Evolutionary conservation across 108 stramenopile species (phyloP).

Genomic region (Pseudonitzschia delicatissima): DNA sequence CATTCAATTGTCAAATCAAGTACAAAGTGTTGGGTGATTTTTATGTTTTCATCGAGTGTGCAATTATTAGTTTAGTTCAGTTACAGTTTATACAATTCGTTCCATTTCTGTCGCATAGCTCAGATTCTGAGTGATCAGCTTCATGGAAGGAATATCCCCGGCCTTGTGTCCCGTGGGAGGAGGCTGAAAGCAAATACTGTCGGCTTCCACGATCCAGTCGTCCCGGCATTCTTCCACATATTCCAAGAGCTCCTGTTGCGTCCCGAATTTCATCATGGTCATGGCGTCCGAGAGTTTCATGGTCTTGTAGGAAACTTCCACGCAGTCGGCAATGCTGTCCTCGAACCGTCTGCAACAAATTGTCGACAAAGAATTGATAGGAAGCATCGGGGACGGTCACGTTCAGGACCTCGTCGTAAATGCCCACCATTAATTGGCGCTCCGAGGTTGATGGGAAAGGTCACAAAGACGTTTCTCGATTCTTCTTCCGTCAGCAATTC

Average conservation of each 20-base stretch:
- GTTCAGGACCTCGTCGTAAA: slow-evolving; percentile 77
- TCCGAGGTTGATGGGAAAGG: slow-evolving; percentile 83
- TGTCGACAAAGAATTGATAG: slow-evolving; percentile 77
- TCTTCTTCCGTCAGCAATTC: slow-evolving; percentile 79
- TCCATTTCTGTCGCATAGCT: slow-evolving; percentile 92
- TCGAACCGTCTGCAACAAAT: slow-evolving; percentile 74
- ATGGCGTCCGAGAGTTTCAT: slow-evolving; percentile 70
- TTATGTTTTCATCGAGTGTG: too few relatives aligned
- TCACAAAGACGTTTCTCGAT: slow-evolving; percentile 52
- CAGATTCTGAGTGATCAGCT: slow-evolving; percentile 78
- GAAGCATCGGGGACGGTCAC: slow-evolving; percentile 67
- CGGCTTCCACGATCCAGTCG: slow-evolving; percentile 80
- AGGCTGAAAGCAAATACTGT: slow-evolving; percentile 60
- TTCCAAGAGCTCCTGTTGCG: slow-evolving; percentile 53
- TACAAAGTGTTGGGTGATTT: too few relatives aligned
- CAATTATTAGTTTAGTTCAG: too few relatives aligned
- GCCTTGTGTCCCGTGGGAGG: slow-evolving; percentile 55
- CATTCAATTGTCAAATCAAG: too few relatives aligned
- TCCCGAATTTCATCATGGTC: slow-evolving; percentile 77
- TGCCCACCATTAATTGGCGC: slow-evolving; percentile 84
- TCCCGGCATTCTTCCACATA: slow-evolving; percentile 77
- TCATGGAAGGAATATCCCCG: slow-evolving; percentile 72
- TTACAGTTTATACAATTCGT: slow-evolving; percentile 90
- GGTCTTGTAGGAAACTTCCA: slow-evolving; percentile 77
- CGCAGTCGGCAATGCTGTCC: slow-evolving; percentile 83